phyloP scores from a whole-genome alignment of 1,139 yeast species.

The Candida glucosophila region DNA sequence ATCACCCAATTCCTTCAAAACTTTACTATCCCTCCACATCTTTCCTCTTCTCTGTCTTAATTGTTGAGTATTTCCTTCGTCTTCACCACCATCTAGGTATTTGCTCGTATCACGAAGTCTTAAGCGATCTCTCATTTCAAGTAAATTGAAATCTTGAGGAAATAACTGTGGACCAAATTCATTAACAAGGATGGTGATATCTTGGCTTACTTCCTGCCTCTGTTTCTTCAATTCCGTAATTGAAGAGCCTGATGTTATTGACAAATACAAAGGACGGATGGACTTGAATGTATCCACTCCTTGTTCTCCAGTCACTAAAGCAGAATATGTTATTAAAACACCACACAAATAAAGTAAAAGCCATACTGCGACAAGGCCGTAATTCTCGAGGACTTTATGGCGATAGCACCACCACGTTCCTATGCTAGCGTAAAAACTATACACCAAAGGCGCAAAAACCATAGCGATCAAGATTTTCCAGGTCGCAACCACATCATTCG shows the following conservation, averaged over 20 bases:
- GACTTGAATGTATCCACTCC: constrained; percentile 34
- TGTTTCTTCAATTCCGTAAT: constrained; percentile 40
- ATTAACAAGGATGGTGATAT: constrained; percentile 36
- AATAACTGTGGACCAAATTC: constrained; percentile 37
- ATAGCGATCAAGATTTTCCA: constrained; percentile 41
- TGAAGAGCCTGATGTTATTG: constrained; percentile 58
- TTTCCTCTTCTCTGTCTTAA: constrained; percentile 37
- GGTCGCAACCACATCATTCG: constrained; percentile 38
- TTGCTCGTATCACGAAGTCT: constrained; percentile 5
- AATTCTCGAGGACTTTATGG: constrained; percentile 8
- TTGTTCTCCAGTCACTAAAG: constrained; percentile 35
- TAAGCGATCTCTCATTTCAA: no score
- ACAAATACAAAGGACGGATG: constrained; percentile 45
- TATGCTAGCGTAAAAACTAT: constrained; percentile 31
- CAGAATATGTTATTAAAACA: constrained; percentile 33
- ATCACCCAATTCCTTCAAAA: constrained; percentile 8
- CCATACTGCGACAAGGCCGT: constrained; percentile 15
- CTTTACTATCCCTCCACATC: constrained; percentile 14
- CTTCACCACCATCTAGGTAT: constrained; percentile 32
- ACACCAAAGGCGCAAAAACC: constrained; percentile 34
- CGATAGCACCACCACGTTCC: no score
- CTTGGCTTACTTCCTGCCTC: constrained; percentile 31
- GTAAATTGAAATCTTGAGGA: constrained; percentile 39
- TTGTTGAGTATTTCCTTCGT: constrained; percentile 47
- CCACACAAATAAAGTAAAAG: constrained; percentile 29